Evolutionary conservation across 176 grass and related monocot genomes (phyloP), one percentile per base, ranked within the genome.

Genomic region (Chrysopogon serrulatus): DNA sequence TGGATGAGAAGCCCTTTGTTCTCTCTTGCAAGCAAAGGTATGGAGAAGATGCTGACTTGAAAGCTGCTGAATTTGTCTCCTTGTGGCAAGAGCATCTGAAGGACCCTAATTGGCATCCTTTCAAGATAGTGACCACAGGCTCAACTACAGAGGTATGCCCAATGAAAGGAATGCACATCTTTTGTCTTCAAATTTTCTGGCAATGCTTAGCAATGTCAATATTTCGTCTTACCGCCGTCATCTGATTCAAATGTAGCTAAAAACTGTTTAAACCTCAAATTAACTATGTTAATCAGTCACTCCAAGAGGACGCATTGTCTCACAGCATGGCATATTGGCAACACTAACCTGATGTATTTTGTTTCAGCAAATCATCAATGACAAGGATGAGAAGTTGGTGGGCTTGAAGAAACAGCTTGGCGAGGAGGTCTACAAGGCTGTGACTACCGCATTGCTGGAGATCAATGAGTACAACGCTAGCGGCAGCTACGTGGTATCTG

Each of bases 401-500:
- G 35, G 5, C 11, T 65, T 92, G 82, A 88, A 86, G 84, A 13
- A 54, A 32, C 76, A 92, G 62, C 74, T 89, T 0, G 90, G 87
- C 0, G 67, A 80, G 16, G 67, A 83, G 66, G 90, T 92, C 18
- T 87, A 74, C 49, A n/a, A 56, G 11, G 72, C 81, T 13, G 92
- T 95, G 65, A 88, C 53, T 17, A 90, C 49, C 0, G 90, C 92
- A 6, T 30, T 95, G 63, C 34, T 92, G 66, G 92, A 95, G 90
- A 85, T 94, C 34, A 94, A 94, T 2, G 92, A 94, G 68, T 92
- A 90, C 81, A 94, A 94, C 68, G 75, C 90, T 18, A 89, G 90
- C n/a, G 92, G 90, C 33, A 59, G 90, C 70, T 94, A 90, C 21
- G 77, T 79, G 26, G 83, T 92, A 5, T 72, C 89, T 16, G 92